Percentiles rank a stretch among this genome's conserved stretches.
phyloP scores from a whole-genome alignment of 2,329 filamentous ascomycete genomes.

The Pseudocercospora fuligena region DNA sequence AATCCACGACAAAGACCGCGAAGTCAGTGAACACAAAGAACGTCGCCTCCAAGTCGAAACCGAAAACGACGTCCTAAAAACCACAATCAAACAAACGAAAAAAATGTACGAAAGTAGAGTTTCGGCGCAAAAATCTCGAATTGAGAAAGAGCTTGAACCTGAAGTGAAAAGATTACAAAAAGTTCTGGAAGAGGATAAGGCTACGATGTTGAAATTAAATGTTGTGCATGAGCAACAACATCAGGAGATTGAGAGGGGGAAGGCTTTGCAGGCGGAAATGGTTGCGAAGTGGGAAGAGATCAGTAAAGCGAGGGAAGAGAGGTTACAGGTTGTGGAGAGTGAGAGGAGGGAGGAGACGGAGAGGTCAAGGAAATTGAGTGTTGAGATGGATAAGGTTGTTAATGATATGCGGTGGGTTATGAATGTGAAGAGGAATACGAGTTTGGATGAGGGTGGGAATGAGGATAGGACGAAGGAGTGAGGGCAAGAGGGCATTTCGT shows the following conservation, averaged over 20 bases:
- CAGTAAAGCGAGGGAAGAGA: constrained; percentile 52
- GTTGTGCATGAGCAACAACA: constrained; percentile 76
- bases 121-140: constrained; percentile 19
- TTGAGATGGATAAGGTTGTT: constrained; percentile 64
- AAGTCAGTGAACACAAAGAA: constrained; percentile 63
- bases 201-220: constrained; percentile 67
- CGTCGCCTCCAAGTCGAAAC: constrained; percentile 59
- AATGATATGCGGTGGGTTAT: constrained; percentile 76
- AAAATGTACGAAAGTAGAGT: constrained; percentile 63
- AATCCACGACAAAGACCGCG: constrained; percentile 62
- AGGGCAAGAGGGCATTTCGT: too few species aligned
- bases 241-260: constrained; percentile 66
- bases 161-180: constrained; percentile 62
- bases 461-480: neutral
- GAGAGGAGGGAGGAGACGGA: constrained; percentile 60
- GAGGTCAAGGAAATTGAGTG: constrained; percentile 62
- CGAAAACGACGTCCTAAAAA: constrained; percentile 70
- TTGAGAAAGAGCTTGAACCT: constrained; percentile 39
- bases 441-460: neutral
- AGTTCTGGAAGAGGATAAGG: constrained; percentile 62
- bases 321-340: neutral
- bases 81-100: constrained; percentile 72
- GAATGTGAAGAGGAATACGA: constrained; percentile 39
- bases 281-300: constrained; percentile 64
- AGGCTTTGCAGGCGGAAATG: constrained; percentile 67